Conservation (phyloP, 176 grass and related monocot species). For the Thinopyrum elongatum region DNA sequence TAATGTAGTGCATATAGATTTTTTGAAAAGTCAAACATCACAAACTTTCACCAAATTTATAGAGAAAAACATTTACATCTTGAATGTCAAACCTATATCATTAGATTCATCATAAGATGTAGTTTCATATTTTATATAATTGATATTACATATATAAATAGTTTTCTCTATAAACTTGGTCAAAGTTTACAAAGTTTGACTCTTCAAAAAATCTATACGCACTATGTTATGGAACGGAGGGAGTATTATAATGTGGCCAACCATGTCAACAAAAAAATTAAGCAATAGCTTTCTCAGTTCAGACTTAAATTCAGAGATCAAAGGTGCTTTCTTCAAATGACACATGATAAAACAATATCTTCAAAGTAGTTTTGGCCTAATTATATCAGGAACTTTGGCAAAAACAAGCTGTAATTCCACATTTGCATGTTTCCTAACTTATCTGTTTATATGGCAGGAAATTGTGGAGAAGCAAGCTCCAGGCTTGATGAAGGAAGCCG, state of each 20-base stretch:
- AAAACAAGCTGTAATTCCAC: neutral
- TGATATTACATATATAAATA: too few relatives aligned
- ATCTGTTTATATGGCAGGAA: slow-evolving; percentile 51
- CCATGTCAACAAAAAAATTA: neutral
- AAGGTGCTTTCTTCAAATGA: neutral
- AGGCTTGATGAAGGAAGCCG: slow-evolving; percentile 94
- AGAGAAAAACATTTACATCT: too few relatives aligned
- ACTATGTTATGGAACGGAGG: too few relatives aligned
- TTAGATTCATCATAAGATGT: too few relatives aligned
- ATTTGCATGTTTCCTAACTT: slow-evolving; percentile 12
- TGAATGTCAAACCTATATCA: too few relatives aligned
- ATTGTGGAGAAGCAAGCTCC: slow-evolving; percentile 87
- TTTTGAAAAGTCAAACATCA: too few relatives aligned
- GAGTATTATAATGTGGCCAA: neutral
- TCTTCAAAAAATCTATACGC: too few relatives aligned
- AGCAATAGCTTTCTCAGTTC: neutral
- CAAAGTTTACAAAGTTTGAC: too few relatives aligned
- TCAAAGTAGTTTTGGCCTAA: neutral
- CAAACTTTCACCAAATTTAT: too few relatives aligned
- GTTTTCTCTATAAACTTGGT: too few relatives aligned
- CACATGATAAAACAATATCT: neutral
- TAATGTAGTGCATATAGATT: too few relatives aligned
- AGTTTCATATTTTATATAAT: too few relatives aligned
- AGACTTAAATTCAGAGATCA: slow-evolving; percentile 13
- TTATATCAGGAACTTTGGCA: neutral